Evolutionary conservation across 1,139 yeast genomes (phyloP).

Genomic region (Candida labiduridarum): DNA sequence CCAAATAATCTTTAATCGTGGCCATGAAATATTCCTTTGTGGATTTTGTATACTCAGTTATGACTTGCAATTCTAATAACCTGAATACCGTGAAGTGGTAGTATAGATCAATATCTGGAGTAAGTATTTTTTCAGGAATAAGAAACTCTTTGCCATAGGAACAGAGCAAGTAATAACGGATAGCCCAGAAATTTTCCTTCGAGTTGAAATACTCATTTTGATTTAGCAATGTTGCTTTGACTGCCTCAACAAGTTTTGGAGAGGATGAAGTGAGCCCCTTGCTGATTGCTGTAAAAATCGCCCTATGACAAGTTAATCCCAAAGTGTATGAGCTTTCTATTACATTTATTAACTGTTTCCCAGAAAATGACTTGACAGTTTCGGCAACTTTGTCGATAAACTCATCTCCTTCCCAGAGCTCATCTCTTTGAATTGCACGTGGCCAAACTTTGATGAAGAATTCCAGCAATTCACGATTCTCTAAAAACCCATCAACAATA

Average conservation of each 20-base stretch:
- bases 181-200: conserved; percentile 41
- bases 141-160: conserved; percentile 44
- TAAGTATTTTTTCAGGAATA: conserved; percentile 7
- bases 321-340: conserved; percentile 15
- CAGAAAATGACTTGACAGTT: conserved; percentile 46
- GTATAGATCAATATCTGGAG: conserved; percentile 17
- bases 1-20: conserved; percentile 17
- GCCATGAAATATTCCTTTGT: conserved; percentile 28
- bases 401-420: conserved; percentile 28
- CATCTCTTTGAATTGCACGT: conserved; percentile 25
- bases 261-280: conserved; percentile 39
- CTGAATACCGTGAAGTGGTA: conserved; percentile 48
- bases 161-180: conserved; percentile 49
- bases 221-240: conserved; percentile 17
- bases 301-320: conserved; percentile 15
- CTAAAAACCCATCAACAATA: conserved; percentile 50
- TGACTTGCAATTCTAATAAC: conserved; percentile 45
- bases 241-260: conserved; percentile 21
- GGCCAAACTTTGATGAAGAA: conserved; percentile 54
- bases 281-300: conserved; percentile 39
- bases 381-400: conserved; percentile 41
- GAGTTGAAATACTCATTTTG: conserved; percentile 15
- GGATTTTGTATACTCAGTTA: conserved; percentile 17
- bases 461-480: conserved; percentile 58
- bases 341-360: conserved; percentile 40